Evolutionary conservation across 2,329 filamentous ascomycete genomes (phyloP), one percentile per base, ranked within the genome.

Genomic region (Hypocrella siamensis): DNA sequence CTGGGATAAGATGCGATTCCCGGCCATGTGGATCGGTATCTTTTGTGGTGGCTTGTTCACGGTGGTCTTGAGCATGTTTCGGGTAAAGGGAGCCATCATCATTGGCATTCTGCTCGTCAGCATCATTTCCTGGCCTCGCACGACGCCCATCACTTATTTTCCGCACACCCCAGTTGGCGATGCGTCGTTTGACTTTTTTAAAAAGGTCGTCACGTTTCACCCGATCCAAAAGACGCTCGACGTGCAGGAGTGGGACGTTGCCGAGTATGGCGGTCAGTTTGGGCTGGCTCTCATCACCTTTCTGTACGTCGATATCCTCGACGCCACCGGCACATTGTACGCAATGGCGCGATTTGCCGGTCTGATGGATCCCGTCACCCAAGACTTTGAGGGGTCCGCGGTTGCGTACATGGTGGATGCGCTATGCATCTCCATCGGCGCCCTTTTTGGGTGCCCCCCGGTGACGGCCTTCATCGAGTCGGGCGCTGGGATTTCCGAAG

Each of bases 391-490:
- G 52, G 80, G 83, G 35, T 86, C 79, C 12, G 77, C 83, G 2
- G 61, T 84, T 15, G 84, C 84, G 14, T 93, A 92, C 53, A 71
- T 81, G 53, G 78, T 90, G 17, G 84, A 93, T 45, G 82, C 84
- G 1, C 57, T 86, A 25, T 58, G 58, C 43, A 85, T 92, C 43
- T 81, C 80, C 1, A 80, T 92, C 39, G 83, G 83, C 3, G 73
- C 80, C 5, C 60, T 92, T 2, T 64, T 93, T 30, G 84, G 84
- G 31, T 70, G 68, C 8, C 78, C 84, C 0, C 84, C 84, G 0
- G 81, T 92, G 4, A 92, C 83, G 1, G 82, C 83, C 8, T 93
- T 84, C 48, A 75, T 92, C 46, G 84, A 92, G 55, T 84, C 78
- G n/a, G 83, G 83, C 47, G 84, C 84, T 7, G 84, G 84, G 44